Evolutionary conservation across 768 basidiomycete species (phyloP).

Genomic region (Leccinum imitatum): DNA sequence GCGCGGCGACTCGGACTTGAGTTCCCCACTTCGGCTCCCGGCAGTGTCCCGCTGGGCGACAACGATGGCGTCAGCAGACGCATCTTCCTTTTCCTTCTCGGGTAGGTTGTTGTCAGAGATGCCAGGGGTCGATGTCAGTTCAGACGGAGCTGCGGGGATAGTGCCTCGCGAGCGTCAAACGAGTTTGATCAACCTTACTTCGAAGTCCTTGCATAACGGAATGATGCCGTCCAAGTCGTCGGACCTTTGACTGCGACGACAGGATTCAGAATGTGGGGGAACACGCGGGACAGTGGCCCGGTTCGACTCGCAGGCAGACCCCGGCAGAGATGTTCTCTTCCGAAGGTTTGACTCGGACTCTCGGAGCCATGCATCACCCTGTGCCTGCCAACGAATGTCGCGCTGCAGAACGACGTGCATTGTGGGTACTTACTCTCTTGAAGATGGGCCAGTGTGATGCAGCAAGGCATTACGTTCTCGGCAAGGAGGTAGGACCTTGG

Average conservation of each 20-base stretch:
- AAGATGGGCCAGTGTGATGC: conserved; percentile 61
- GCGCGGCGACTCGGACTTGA: conserved; percentile 1
- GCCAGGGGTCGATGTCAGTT: conserved; percentile 44
- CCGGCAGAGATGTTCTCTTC: conserved; percentile 81
- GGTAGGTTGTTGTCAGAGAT: conserved; percentile 57
- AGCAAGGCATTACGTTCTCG: conserved; percentile 52
- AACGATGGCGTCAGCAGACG: conserved; percentile 15
- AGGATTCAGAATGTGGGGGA: conserved; percentile 81
- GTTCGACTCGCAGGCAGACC: conserved; percentile 70
- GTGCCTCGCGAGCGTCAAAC: conserved; percentile 61
- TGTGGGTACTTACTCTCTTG: conserved; percentile 53
- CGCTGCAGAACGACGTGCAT: neutral
- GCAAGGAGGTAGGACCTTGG: too few relatives aligned
- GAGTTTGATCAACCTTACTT: conserved; percentile 75
- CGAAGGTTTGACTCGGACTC: conserved; percentile 50
- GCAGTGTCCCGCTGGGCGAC: conserved; percentile 5
- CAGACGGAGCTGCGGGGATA: conserved; percentile 35
- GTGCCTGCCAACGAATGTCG: conserved; percentile 51
- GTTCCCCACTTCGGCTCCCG: neutral
- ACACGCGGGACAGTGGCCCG: conserved; percentile 68
- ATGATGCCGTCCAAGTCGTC: conserved; percentile 81
- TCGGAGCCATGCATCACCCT: conserved; percentile 76
- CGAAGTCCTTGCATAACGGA: conserved; percentile 68
- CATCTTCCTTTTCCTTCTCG: conserved; percentile 40
- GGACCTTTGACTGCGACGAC: conserved; percentile 86